Evolutionary conservation across 208 protist genomes (phyloP).

Genomic region (Wallacemonas sp.): DNA sequence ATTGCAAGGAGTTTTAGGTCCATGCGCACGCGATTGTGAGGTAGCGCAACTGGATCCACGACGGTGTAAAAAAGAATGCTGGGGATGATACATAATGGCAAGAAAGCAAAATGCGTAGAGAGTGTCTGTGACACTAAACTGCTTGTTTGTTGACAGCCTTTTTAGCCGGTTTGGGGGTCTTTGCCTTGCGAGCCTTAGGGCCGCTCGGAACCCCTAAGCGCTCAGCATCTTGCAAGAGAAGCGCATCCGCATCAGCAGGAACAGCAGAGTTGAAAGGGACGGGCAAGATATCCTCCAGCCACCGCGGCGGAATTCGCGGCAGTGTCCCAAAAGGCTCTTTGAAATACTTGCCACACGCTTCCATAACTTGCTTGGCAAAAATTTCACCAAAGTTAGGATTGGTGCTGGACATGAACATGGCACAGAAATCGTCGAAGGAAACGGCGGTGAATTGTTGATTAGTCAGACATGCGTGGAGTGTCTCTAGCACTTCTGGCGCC

Average conservation of each 20-base stretch:
- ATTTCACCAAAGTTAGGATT: slow-evolving; percentile 26
- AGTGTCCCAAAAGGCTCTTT: slow-evolving; percentile 35
- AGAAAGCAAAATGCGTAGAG: no score
- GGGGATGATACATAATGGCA: no score
- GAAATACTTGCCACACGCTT: slow-evolving; percentile 48
- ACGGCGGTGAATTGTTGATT: slow-evolving; percentile 5
- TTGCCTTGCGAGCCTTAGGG: slow-evolving; percentile 18
- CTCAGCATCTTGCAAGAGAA: slow-evolving; percentile 51
- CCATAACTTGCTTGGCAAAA: slow-evolving; percentile 56
- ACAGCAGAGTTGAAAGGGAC: slow-evolving; percentile 33
- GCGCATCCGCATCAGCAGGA: slow-evolving; percentile 46
- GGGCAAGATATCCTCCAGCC: slow-evolving; percentile 31
- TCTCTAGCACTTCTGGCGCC: background rate
- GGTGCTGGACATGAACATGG: slow-evolving; percentile 31
- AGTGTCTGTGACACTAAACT: no score
- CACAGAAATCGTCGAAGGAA: slow-evolving; percentile 27
- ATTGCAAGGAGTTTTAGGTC: no score
- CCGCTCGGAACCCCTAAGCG: slow-evolving; percentile 22
- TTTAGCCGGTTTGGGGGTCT: slow-evolving; percentile 6
- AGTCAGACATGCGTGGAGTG: background rate
- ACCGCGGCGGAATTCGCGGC: slow-evolving; percentile 43
- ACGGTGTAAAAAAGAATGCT: no score
- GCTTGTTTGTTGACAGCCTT: no score
- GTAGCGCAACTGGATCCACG: no score
- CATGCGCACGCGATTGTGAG: no score